phyloP scores from a whole-genome alignment of 208 protist genomes.

The Leishmania gerbilli region DNA sequence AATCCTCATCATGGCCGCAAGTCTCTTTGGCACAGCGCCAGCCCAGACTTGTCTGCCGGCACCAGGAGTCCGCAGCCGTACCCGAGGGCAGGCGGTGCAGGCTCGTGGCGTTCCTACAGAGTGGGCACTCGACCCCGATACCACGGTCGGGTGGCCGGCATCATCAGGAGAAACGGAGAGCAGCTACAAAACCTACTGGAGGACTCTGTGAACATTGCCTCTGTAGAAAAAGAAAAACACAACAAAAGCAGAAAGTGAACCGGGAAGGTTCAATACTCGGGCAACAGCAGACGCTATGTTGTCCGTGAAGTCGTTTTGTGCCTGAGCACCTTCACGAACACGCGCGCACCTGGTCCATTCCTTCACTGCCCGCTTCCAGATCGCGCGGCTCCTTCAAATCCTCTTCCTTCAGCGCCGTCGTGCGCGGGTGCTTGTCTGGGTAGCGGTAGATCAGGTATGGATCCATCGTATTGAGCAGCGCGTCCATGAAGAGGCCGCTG shows the following conservation, averaged over 20 bases:
- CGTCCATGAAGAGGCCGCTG: conserved; percentile 47
- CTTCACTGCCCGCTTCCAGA: conserved; percentile 8
- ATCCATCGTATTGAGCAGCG: conserved; percentile 56
- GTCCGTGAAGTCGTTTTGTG: neutral
- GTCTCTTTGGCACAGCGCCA: neutral
- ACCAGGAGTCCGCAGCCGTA: neutral
- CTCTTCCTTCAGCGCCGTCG: conserved; percentile 16
- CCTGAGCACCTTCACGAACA: neutral
- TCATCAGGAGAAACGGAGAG: neutral
- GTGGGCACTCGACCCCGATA: no score
- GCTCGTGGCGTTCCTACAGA: no score
- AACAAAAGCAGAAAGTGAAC: neutral
- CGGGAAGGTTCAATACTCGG: neutral
- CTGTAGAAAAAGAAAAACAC: neutral
- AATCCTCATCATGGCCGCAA: neutral
- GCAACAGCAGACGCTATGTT: neutral
- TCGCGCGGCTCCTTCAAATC: conserved; percentile 11
- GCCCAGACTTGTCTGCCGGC: neutral
- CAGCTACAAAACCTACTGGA: neutral
- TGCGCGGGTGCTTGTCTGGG: conserved; percentile 17
- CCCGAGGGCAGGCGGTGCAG: no score
- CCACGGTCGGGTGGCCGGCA: neutral
- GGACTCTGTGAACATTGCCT: neutral
- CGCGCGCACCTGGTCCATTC: neutral
- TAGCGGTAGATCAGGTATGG: conserved; percentile 40